Base-by-base conservation (phyloP, 2,329 filamentous ascomycete genomes). In the Helotiales sp. region DNA sequence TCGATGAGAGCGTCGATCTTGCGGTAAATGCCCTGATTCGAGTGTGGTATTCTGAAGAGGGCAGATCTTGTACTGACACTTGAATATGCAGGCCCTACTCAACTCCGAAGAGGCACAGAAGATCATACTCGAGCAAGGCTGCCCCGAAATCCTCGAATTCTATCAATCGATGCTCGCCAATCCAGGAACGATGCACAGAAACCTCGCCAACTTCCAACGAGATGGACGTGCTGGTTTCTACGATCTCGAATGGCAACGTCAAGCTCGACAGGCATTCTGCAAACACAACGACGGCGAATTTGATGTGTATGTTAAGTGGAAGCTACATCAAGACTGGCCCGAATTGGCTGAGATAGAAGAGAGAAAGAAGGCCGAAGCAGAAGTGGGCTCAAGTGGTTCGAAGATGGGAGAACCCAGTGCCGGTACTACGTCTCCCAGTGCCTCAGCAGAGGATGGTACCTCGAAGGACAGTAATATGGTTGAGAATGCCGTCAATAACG, bases 211-310 rank as follows among this genome's bases (percentile, higher is more conserved):
- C 51, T 87, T 83, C 67, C 78, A 85, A 66, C 68, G 77, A 3
- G 82, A 87, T 62, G 73, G 87, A 1, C 70, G 70, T 22, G 73
- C 77, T 25, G 85, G 85, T 2, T 77, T 76, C 50, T 79, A 85
- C 62, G 78, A 80, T n/a, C 79, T 80, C 9, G 75, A 76, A 51
- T 88, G 84, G 84, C 75, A 81, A 57, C 73, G 72, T 2, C 74
- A 83, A 55, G 85, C 85, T 13, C 72, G 76, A 31, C 70, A 76
- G 62, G 85, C 85, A 1, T 77, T 79, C 51, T 66, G 76, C 51
- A 75, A 81, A 59, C 76, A 84, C 10, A 75, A 74, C 1, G 71
- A 73, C 0, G 85, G 85, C 0, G 75, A 76, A 6, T 88, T 81
- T 60, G 83, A 88, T 63, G 72, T 72, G 5, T 83, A 79, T 71